phyloP scores from a whole-genome alignment of 306 rosid genomes.

The Ammopiptanthus mongolicus region DNA sequence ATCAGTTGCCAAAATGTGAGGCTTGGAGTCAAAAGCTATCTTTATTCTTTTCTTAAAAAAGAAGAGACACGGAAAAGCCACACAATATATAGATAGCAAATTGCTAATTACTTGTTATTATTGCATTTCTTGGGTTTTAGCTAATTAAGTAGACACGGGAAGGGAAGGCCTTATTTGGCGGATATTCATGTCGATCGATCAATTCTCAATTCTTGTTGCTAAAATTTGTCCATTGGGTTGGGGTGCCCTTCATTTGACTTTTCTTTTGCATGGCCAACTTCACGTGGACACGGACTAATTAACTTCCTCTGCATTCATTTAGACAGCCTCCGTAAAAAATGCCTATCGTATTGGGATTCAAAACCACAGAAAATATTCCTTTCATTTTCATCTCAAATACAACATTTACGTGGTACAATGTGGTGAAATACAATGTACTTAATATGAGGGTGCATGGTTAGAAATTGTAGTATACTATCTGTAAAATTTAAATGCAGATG shows the following conservation, averaged over 20 bases:
- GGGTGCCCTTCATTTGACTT: not conserved
- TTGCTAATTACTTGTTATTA: too few species aligned
- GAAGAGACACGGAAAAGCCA: slow-evolving; percentile 8
- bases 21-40: slow-evolving; percentile 22
- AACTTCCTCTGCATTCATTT: not conserved
- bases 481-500: too few species aligned
- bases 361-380: too few species aligned
- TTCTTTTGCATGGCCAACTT: not conserved
- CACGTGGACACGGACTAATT: not conserved
- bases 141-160: not conserved
- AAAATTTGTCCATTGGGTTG: not conserved
- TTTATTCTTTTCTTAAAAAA: slow-evolving; percentile 8
- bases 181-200: not conserved
- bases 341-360: not conserved
- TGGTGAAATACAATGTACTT: too few species aligned
- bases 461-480: too few species aligned
- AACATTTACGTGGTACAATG: too few species aligned
- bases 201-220: not conserved
- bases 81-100: not conserved
- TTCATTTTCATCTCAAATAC: too few species aligned
- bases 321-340: not conserved
- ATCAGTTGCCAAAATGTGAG: slow-evolving; percentile 23
- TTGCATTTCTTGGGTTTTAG: not conserved
- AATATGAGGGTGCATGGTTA: too few species aligned
- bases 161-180: slow-evolving; percentile 9